Percentiles rank a stretch among this genome's conserved stretches.
phyloP scores from a whole-genome alignment of 306 rosid species.

The Psophocarpus tetragonolobus region DNA sequence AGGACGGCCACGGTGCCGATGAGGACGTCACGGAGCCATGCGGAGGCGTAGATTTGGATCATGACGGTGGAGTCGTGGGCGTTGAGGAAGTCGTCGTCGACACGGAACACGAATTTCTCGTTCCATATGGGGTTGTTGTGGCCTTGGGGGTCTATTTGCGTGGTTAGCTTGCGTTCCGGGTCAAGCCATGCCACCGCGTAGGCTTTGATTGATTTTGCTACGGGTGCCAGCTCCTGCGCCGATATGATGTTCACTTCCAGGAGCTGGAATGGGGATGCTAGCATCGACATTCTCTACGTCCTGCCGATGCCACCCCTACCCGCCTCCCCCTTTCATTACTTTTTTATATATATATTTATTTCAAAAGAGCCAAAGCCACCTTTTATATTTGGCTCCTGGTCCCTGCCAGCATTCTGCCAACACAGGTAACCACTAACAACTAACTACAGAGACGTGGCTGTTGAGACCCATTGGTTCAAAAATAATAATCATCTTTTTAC shows the following conservation, averaged over 20 bases:
- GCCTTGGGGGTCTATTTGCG: conserved; percentile 56
- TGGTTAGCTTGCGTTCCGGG: conserved; percentile 59
- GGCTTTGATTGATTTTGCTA: conserved; percentile 54
- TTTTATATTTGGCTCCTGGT: no score
- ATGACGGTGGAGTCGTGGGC: conserved; percentile 44
- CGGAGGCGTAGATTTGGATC: conserved; percentile 68
- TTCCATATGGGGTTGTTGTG: conserved; percentile 71
- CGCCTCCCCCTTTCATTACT: no score
- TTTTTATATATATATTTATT: no score
- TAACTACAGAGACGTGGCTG: no score
- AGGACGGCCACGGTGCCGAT: conserved; percentile 59
- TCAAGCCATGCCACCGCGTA: conserved; percentile 78
- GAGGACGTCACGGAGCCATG: conserved; percentile 59
- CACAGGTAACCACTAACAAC: background rate
- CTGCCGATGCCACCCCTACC: no score
- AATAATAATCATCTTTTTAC: no score
- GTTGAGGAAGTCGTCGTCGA: conserved; percentile 51
- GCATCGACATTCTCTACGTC: no score
- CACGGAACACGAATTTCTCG: conserved; percentile 75
- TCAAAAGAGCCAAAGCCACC: no score
- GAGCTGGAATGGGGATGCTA: conserved; percentile 41
- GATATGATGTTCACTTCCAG: conserved; percentile 68
- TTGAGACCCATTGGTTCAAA: no score
- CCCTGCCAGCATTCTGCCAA: background rate
- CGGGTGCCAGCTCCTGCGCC: conserved; percentile 60